Conservation (phyloP, 176 grass and related monocot species). For the Musa acuminata region DNA sequence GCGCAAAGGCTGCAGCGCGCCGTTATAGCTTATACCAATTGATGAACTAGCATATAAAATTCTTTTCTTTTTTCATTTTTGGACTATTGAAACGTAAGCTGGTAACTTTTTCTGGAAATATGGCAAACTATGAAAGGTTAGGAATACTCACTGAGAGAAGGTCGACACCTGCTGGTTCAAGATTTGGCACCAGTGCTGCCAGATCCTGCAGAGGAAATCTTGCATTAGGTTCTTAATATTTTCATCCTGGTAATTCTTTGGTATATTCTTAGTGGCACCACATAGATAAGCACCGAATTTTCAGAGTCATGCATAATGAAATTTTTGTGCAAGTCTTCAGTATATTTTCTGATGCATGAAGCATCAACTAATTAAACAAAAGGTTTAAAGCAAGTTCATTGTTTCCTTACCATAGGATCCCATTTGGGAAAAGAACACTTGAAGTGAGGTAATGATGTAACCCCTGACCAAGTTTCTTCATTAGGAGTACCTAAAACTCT, state of each 20-base stretch:
- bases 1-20: too few relatives aligned
- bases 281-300: neutral
- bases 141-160: slow-evolving; percentile 57
- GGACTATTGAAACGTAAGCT: too few relatives aligned
- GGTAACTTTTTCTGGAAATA: too few relatives aligned
- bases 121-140: neutral
- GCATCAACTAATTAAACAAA: neutral
- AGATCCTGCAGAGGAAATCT: slow-evolving; percentile 39
- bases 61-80: too few relatives aligned
- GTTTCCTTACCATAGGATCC: slow-evolving; percentile 31
- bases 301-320: neutral
- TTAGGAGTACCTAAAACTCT: slow-evolving; percentile 77
- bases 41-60: neutral
- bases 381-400: too few relatives aligned
- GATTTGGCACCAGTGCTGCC: slow-evolving; percentile 41
- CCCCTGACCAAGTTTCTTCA: slow-evolving; percentile 73
- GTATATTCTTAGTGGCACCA: too few relatives aligned
- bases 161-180: slow-evolving; percentile 61
- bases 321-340: neutral
- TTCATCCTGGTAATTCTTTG: too few relatives aligned
- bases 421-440: slow-evolving; percentile 80
- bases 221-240: neutral
- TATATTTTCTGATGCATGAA: neutral
- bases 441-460: slow-evolving; percentile 71
- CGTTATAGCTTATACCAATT: too few relatives aligned